A percentile compares a stretch with the other conserved stretches of the same genome.
Conservation (phyloP, 345 rosid species). For the Isatis tinctoria region DNA sequence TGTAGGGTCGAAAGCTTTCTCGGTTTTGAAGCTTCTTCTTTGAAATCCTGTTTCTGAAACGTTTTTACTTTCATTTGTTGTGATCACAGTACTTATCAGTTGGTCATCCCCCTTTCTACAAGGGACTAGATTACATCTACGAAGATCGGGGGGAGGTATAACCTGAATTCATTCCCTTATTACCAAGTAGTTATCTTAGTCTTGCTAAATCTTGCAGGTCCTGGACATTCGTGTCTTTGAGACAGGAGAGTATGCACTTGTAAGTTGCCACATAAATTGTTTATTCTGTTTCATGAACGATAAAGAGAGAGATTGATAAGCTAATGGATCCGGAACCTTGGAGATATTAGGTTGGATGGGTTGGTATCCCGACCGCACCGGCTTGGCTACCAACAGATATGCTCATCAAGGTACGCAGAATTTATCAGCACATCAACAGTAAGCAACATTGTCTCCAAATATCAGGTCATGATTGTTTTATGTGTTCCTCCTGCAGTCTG, state of each 20-base stretch:
- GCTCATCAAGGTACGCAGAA: constrained; percentile 65
- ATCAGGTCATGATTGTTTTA: not conserved
- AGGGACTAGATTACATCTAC: constrained; percentile 88
- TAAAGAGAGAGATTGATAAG: not conserved
- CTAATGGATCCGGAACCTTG: not conserved
- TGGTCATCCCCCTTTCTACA: constrained; percentile 93
- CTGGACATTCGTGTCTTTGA: constrained; percentile 78
- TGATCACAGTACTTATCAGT: constrained; percentile 78
- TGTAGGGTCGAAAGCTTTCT: constrained; percentile 34
- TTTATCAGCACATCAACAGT: not conserved
- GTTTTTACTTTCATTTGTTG: not conserved
- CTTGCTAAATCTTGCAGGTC: constrained; percentile 40
- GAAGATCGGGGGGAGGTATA: constrained; percentile 95
- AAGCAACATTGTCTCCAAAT: not conserved
- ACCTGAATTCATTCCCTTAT: not conserved
- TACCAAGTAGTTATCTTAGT: not conserved
- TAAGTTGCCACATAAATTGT: constrained; percentile 41
- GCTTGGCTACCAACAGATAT: constrained; percentile 95
- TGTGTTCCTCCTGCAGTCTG: constrained; percentile 54
- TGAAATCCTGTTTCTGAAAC: not conserved
- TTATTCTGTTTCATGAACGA: not conserved
- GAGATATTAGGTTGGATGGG: constrained; percentile 68
- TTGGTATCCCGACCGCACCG: constrained; percentile 90
- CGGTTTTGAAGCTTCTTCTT: not conserved
- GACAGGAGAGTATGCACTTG: constrained; percentile 94